These are phyloP conservation scores for Heliamphora exappendiculata DNA, from an alignment of 148 eudicot species.

Conservation along the genomic window DNA sequence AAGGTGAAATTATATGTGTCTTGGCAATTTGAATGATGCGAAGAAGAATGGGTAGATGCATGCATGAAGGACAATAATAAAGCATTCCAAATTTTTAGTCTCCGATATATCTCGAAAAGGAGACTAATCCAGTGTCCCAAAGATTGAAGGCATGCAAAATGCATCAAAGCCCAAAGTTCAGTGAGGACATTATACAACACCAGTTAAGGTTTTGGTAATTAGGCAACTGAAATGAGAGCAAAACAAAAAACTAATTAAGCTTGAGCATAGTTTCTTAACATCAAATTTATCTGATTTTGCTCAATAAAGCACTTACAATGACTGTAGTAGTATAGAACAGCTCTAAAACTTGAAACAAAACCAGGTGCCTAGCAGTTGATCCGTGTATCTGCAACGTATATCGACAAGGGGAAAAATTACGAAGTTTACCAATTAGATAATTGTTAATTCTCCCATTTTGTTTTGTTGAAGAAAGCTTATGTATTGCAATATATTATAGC, in stretches of 20 bases:
- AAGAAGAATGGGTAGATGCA: neutral
- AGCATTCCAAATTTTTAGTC: neutral
- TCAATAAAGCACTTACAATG: neutral
- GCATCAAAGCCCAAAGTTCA: slow-evolving; percentile 95
- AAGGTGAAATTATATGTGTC: neutral
- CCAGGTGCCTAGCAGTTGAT: too few relatives aligned
- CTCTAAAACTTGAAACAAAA: neutral
- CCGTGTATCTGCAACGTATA: neutral
- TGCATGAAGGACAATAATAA: neutral
- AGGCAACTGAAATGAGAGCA: neutral
- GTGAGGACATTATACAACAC: slow-evolving; percentile 73
- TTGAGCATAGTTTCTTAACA: neutral
- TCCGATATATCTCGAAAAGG: slow-evolving; percentile 1
- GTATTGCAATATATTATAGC: neutral
- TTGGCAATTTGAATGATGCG: neutral
- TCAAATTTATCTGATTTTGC: neutral
- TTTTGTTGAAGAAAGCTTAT: neutral
- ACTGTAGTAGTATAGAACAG: neutral
- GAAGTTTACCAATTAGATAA: neutral
- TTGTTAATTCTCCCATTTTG: neutral
- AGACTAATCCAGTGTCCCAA: slow-evolving; percentile 77
- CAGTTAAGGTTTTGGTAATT: slow-evolving; percentile 25
- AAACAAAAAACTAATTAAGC: slow-evolving; percentile 5
- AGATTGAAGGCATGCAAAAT: slow-evolving; percentile 82
- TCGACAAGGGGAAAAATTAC: neutral